phyloP scores from a whole-genome alignment of 352 stramenopile species.

The Pythium aquatile region DNA sequence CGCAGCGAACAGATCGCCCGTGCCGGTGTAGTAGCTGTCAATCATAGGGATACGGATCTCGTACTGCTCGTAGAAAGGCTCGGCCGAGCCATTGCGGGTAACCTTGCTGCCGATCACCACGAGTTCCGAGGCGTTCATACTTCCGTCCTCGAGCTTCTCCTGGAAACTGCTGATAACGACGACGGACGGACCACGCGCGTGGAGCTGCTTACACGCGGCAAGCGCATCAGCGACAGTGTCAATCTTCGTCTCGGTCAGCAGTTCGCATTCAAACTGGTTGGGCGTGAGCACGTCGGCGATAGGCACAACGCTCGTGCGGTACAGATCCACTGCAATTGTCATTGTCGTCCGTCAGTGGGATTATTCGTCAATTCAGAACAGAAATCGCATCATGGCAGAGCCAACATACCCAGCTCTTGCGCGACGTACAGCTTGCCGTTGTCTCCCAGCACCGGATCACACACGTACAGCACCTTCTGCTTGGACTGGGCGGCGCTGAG shows the following conservation, averaged over 20 bases:
- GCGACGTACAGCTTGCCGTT: constrained; percentile 81
- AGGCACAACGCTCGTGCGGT: constrained; percentile 70
- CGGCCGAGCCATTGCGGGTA: neutral
- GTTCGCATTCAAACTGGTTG: constrained; percentile 86
- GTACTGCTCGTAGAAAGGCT: constrained; percentile 59
- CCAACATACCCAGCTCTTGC: constrained; percentile 59
- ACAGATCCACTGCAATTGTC: constrained; percentile 62
- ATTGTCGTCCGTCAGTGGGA: neutral
- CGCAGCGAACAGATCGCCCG: constrained; percentile 78
- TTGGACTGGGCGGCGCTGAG: constrained; percentile 50
- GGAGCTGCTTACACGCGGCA: constrained; percentile 70
- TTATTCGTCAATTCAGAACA: neutral
- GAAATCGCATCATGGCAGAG: neutral
- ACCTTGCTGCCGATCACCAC: constrained; percentile 68
- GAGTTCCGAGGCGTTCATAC: constrained; percentile 36
- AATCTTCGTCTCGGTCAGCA: constrained; percentile 72
- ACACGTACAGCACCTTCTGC: constrained; percentile 69
- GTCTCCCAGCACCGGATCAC: constrained; percentile 83
- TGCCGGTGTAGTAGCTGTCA: constrained; percentile 83
- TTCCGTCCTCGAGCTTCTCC: constrained; percentile 31
- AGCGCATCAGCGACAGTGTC: constrained; percentile 63
- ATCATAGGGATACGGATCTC: constrained; percentile 78
- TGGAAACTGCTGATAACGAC: constrained; percentile 85
- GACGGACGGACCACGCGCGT: constrained; percentile 64
- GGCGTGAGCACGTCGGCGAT: constrained; percentile 84